Evolutionary conservation across 1,139 yeast genomes (phyloP).

Genomic region (Ogataea hybrid): DNA sequence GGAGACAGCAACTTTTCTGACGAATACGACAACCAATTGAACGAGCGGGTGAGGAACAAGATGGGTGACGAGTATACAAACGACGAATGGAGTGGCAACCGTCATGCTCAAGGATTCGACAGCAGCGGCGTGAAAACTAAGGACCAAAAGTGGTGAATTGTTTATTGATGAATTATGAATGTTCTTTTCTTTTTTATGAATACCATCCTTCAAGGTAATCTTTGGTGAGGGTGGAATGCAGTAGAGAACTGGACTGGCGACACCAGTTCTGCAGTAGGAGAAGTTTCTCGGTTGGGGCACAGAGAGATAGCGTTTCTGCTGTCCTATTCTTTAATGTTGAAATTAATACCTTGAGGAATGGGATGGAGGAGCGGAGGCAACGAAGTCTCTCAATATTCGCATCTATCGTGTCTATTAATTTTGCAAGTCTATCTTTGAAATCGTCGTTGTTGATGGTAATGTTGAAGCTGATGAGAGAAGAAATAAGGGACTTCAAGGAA

Average conservation of each 20-base stretch:
- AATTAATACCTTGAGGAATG: conserved; percentile 9
- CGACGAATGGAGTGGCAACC: conserved; percentile 11
- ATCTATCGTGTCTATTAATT: conserved; percentile 14
- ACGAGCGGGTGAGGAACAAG: conserved; percentile 11
- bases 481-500: conserved; percentile 18
- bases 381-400: conserved; percentile 7
- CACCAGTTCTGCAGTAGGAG: conserved; percentile 14
- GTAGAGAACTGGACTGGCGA: conserved; percentile 8
- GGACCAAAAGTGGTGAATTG: conserved; percentile 9
- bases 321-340: conserved; percentile 2
- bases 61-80: conserved; percentile 11
- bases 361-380: conserved; percentile 9
- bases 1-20: conserved; percentile 3
- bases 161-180: neutral
- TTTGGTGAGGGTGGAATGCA: conserved; percentile 7
- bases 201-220: conserved; percentile 23
- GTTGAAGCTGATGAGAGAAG: conserved; percentile 26
- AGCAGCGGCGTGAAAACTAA: conserved; percentile 7
- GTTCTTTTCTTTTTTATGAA: conserved; percentile 8
- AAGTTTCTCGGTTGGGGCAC: neutral
- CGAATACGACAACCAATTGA: conserved; percentile 11
- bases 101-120: conserved; percentile 10
- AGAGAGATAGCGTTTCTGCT: neutral
- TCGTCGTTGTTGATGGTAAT: conserved; percentile 18
- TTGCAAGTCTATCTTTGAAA: conserved; percentile 21